Evolutionary conservation across 371 early-diverging fungal species (phyloP), one percentile per base, ranked within the genome.

Genomic region (Chytridium lagenaria): DNA sequence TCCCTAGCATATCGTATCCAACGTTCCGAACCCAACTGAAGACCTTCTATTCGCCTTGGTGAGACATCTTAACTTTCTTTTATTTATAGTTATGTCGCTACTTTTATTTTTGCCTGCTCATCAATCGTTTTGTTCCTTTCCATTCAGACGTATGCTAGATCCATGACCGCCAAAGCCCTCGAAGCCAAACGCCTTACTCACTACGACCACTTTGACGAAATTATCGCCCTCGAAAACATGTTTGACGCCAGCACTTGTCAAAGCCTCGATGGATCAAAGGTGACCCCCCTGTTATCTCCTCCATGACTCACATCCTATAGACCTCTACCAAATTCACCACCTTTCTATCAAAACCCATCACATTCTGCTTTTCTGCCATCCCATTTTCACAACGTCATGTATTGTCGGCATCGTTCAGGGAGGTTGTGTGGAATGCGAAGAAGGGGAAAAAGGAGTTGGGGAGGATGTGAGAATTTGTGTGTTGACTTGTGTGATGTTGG

Each of bases 211-310:
- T 55, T 55, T 55, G 57, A 55, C 26, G 57, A 30, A 10, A 26
- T 55, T 26, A 15, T 7, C 26, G 30, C 57, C 30, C 57, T 55
- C 26, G 57, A 55, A 26, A 26, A 10, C 10, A 55, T 26, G 30
- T 55, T 26, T 30, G 30, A 26, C 22, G 30, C 16, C 5, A 15
- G 15, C 15, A 19, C 10, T 7, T 55, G 57, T 23, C 22, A 26
- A 55, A 19, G 26, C 10, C 57, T 55, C 10, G 57, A 55, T 10
- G 57, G 26, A 16, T 55, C 57, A 26, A 55, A 55, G 57, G 57
- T 55, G 23, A 30, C 26, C 5, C 57, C 30, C 7, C 7, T 7
- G 19, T 19, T 44, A 44, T 44, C 44, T 44, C 44, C 19, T 44
- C 44, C 19, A 44, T 19, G 19, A 44, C 19, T 12, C 44, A 44